phyloP scores from a whole-genome alignment of 2,329 filamentous ascomycete species.

The Talaromyces piceae region DNA sequence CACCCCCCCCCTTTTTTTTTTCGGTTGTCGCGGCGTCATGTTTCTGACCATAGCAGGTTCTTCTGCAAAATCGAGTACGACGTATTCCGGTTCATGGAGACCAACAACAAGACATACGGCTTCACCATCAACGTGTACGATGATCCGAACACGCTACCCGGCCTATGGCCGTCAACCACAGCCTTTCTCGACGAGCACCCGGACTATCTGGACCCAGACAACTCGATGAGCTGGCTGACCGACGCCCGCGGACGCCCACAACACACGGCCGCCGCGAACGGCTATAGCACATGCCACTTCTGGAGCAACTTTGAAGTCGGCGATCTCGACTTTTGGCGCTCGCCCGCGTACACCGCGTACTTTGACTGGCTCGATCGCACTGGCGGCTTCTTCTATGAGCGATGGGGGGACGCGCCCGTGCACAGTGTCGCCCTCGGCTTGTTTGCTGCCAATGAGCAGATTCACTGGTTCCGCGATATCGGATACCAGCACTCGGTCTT shows the following conservation, averaged over 20 bases:
- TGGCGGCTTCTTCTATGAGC: conserved; percentile 96
- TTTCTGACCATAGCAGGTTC: conserved; percentile 33
- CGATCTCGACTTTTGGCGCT: conserved; percentile 87
- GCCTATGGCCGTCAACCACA: conserved; percentile 88
- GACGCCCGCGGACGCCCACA: conserved; percentile 69
- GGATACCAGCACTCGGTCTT: conserved; percentile 98
- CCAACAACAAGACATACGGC: conserved; percentile 97
- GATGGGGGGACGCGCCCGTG: conserved; percentile 96
- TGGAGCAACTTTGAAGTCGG: conserved; percentile 99
- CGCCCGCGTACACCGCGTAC: conserved; percentile 84
- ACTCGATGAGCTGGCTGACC: conserved; percentile 78
- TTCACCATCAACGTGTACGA: conserved; percentile 98
- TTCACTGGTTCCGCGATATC: conserved; percentile 99
- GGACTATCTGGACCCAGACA: conserved; percentile 71
- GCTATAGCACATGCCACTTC: conserved; percentile 97
- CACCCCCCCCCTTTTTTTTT: no score
- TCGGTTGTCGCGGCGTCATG: background rate
- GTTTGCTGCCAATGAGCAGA: conserved; percentile 81
- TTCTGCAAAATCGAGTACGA: conserved; percentile 99
- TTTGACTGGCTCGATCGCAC: conserved; percentile 91
- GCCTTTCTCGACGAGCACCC: conserved; percentile 84
- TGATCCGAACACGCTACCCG: conserved; percentile 74
- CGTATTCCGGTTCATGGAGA: conserved; percentile 94
- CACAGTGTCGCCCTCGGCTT: conserved; percentile 88
- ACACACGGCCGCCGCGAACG: conserved; percentile 72